phyloP scores from a whole-genome alignment of 75 land plant genomes.

The Cupressus sempervirens region DNA sequence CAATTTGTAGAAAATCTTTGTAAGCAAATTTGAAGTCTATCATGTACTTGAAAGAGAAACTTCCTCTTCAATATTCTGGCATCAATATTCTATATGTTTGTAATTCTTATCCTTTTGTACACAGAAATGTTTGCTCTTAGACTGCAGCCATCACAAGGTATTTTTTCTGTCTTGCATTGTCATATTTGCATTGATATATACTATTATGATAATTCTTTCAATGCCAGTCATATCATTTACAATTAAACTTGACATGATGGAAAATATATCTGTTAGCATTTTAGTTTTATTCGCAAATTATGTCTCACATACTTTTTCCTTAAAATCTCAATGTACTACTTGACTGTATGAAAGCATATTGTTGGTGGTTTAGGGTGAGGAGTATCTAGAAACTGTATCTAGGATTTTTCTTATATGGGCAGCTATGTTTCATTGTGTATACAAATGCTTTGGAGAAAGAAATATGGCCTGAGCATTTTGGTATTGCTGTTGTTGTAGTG shows the following conservation, averaged over 20 bases:
- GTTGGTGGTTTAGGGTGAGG: not conserved
- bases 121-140: not conserved
- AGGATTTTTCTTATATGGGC: not conserved
- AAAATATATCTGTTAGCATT: not conserved
- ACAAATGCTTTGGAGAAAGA: not conserved
- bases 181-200: not conserved
- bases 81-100: not conserved
- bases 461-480: not conserved
- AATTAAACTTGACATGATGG: not conserved
- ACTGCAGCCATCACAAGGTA: not conserved
- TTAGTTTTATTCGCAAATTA: not conserved
- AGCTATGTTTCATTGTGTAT: not conserved
- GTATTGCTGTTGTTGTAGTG: conserved; percentile 52
- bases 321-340: not conserved
- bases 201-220: not conserved
- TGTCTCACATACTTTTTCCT: not conserved
- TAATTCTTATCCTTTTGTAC: not conserved
- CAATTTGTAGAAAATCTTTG: not conserved
- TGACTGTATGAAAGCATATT: not conserved
- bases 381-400: too few species aligned
- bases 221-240: not conserved
- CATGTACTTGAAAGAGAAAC: not conserved
- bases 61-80: not conserved
- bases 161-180: not conserved
- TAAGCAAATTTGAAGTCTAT: not conserved